These are phyloP conservation scores for Penicillium hesseltinei DNA, from an alignment of 2,329 filamentous ascomycete genomes.

Conservation along the genomic window DNA sequence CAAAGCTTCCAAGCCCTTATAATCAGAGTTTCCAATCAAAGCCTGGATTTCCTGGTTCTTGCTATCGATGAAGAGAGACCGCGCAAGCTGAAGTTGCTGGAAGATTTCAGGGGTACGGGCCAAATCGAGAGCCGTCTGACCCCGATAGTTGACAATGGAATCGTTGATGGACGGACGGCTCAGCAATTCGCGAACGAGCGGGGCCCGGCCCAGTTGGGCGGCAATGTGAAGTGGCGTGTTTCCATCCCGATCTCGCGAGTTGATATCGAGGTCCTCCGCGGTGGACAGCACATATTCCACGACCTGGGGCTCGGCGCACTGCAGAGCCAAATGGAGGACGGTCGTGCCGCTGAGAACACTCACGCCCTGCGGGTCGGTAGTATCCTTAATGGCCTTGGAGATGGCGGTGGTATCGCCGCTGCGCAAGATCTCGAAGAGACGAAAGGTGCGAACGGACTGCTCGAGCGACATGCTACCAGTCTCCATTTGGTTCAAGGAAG, in stretches of 20 bases:
- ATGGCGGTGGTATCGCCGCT: constrained; percentile 90
- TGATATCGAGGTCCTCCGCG: constrained; percentile 73
- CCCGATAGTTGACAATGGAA: constrained; percentile 77
- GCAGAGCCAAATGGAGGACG: constrained; percentile 87
- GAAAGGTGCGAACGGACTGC: constrained; percentile 90
- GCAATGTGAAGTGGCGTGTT: constrained; percentile 92
- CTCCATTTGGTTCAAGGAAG: constrained; percentile 33
- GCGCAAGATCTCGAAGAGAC: constrained; percentile 86
- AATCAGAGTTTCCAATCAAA: constrained; percentile 69
- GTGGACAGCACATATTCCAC: constrained; percentile 89
- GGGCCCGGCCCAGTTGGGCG: constrained; percentile 73
- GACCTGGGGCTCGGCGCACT: constrained; percentile 88
- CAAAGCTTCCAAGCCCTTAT: constrained; percentile 73
- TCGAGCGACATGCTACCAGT: constrained; percentile 63
- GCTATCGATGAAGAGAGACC: constrained; percentile 83
- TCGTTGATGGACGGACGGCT: constrained; percentile 85
- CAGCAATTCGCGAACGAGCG: constrained; percentile 78
- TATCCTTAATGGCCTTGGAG: constrained; percentile 71
- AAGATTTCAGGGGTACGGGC: constrained; percentile 93
- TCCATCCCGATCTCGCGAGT: constrained; percentile 86
- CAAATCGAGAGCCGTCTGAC: constrained; percentile 81
- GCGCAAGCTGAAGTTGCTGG: constrained; percentile 85
- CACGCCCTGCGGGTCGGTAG: constrained; percentile 50
- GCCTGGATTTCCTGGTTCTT: constrained; percentile 83
- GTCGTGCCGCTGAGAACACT: constrained; percentile 66